phyloP scores from a whole-genome alignment of 164 flowering plant species.

The Sextonia rubra region DNA sequence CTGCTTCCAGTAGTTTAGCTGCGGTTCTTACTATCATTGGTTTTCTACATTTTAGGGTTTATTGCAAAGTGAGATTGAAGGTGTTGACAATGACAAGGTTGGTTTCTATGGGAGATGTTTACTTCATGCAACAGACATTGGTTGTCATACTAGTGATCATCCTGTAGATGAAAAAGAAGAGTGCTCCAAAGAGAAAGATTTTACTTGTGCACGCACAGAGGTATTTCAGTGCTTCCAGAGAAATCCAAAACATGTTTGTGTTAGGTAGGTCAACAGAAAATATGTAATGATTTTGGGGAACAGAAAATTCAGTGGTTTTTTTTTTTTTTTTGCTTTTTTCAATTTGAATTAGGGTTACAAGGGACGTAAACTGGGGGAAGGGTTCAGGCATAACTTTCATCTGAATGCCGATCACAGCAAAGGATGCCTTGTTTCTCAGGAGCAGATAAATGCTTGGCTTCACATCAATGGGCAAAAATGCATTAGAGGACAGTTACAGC shows the following conservation, averaged over 20 bases:
- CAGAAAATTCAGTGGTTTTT: no score
- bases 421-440: conserved; percentile 61
- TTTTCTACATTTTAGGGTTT: conserved; percentile 37
- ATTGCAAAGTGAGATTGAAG: conserved; percentile 67
- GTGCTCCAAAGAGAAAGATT: conserved; percentile 18
- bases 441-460: conserved; percentile 72
- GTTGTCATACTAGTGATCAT: conserved; percentile 16
- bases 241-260: no score
- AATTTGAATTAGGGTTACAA: conserved; percentile 44
- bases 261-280: no score
- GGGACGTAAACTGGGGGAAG: conserved; percentile 49
- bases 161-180: conserved; percentile 9
- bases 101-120: conserved; percentile 59
- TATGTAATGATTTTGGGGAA: no score
- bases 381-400: conserved; percentile 24
- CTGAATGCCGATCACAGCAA: conserved; percentile 24
- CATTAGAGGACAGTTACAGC: conserved; percentile 29
- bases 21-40: not conserved
- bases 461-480: conserved; percentile 55
- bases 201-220: conserved; percentile 64
- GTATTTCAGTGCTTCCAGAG: conserved; percentile 19
- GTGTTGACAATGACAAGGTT: conserved; percentile 46
- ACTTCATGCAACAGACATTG: conserved; percentile 36
- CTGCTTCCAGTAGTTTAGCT: no score
- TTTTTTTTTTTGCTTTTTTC: not conserved